A percentile compares a stretch with the other conserved stretches of the same genome.
These are phyloP conservation scores for Triticum dicoccoides DNA, from an alignment of 176 grass and related monocot genomes.

Conservation along the genomic window DNA sequence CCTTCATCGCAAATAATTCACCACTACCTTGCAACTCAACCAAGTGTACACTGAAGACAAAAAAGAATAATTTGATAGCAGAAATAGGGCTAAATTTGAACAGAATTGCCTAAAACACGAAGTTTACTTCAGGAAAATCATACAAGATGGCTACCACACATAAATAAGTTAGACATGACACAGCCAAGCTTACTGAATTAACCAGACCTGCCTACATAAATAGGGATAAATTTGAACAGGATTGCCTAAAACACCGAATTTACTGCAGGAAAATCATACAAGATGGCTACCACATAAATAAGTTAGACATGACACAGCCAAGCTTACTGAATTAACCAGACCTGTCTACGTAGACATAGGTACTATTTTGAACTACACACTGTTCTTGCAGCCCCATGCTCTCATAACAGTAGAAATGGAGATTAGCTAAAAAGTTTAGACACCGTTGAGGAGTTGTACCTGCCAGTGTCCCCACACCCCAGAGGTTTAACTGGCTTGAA, in stretches of 20 bases:
- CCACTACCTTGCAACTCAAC: constrained; percentile 92
- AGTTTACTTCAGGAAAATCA: constrained; percentile 13
- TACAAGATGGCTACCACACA: background rate
- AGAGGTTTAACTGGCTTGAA: constrained; percentile 90
- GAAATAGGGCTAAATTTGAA: background rate
- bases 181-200: background rate
- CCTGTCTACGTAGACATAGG: background rate
- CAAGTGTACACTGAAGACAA: constrained; percentile 76
- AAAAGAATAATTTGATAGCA: background rate
- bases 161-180: background rate
- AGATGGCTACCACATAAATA: background rate
- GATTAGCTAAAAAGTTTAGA: background rate
- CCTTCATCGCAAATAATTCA: constrained; percentile 98
- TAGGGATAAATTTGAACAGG: background rate
- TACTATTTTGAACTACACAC: background rate
- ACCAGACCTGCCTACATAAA: background rate
- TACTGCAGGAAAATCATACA: constrained; percentile 17
- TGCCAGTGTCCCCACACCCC: constrained; percentile 96
- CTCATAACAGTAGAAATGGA: background rate
- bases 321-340: background rate
- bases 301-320: background rate
- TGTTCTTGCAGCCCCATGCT: background rate
- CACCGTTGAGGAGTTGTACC: constrained; percentile 41
- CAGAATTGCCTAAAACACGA: background rate
- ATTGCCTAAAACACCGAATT: background rate